Percentiles rank a stretch among this genome's conserved stretches.
phyloP scores from a whole-genome alignment of 768 basidiomycete species.

The Leccinum subgranulosum region DNA sequence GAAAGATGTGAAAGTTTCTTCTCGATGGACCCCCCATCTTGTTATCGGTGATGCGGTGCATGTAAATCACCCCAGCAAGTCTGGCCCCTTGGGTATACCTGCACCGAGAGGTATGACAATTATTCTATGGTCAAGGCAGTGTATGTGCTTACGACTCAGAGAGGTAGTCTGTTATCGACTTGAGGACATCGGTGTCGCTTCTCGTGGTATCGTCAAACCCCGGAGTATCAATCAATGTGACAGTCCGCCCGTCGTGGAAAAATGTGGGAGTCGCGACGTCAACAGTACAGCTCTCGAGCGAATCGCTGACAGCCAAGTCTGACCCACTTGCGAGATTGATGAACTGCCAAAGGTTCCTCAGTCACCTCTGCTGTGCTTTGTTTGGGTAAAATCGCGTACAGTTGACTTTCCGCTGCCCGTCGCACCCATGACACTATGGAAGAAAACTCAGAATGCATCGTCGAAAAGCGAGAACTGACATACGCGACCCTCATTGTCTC shows the following conservation, averaged over 20 bases:
- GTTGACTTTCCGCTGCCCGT: constrained; percentile 26
- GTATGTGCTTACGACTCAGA: constrained; percentile 21
- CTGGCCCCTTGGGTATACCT: constrained; percentile 27
- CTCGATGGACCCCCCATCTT: constrained; percentile 49
- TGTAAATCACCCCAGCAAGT: constrained; percentile 45
- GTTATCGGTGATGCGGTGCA: constrained; percentile 50
- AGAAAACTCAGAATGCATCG: neutral
- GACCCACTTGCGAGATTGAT: constrained; percentile 21
- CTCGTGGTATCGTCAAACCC: constrained; percentile 54
- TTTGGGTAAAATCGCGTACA: constrained; percentile 5
- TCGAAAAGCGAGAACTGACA: neutral
- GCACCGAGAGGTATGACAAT: neutral
- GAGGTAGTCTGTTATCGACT: constrained; percentile 40
- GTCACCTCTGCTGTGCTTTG: neutral
- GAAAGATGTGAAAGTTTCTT: constrained; percentile 49
- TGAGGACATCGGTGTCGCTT: constrained; percentile 45
- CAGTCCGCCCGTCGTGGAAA: constrained; percentile 37
- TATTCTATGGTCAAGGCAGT: neutral
- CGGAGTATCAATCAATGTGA: constrained; percentile 56
- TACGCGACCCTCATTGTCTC: constrained; percentile 20
- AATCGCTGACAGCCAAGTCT: constrained; percentile 19
- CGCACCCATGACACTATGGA: constrained; percentile 22
- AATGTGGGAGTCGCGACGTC: constrained; percentile 37
- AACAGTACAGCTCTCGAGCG: constrained; percentile 25
- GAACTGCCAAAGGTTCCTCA: constrained; percentile 8